phyloP scores from a whole-genome alignment of 2,329 filamentous ascomycete species.

The Lasiodiplodia gonubiensis region DNA sequence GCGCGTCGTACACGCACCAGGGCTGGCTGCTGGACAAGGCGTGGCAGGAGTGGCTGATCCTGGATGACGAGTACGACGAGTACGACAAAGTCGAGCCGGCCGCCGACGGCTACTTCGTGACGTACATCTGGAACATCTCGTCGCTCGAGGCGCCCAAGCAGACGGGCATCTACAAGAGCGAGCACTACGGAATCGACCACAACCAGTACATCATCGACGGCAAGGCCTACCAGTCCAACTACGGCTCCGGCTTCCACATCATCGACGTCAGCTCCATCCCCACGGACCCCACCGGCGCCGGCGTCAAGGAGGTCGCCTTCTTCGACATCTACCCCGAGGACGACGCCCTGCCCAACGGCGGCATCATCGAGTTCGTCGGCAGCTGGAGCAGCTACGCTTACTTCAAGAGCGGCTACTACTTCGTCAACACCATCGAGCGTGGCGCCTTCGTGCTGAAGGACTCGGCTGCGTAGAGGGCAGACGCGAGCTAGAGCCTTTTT shows the following conservation, averaged over 20 bases:
- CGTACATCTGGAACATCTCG: constrained; percentile 49
- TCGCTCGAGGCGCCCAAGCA: constrained; percentile 44
- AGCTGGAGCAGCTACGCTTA: constrained; percentile 51
- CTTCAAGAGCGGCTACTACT: constrained; percentile 48
- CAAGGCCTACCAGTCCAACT: constrained; percentile 52
- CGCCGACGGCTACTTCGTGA: constrained; percentile 43
- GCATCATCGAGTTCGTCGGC: constrained; percentile 51
- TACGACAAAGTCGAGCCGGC: constrained; percentile 45
- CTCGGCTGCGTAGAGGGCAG: neutral
- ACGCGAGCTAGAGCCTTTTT: neutral
- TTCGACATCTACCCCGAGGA: constrained; percentile 54
- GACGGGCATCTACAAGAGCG: constrained; percentile 50
- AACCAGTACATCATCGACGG: constrained; percentile 55
- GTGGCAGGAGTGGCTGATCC: constrained; percentile 44
- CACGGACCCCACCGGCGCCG: constrained; percentile 46
- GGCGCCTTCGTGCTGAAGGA: constrained; percentile 46
- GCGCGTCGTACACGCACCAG: constrained; percentile 65
- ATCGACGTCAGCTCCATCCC: constrained; percentile 51
- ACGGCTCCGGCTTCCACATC: constrained; percentile 50
- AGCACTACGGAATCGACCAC: constrained; percentile 51
- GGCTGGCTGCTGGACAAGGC: constrained; percentile 57
- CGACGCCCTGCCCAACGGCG: constrained; percentile 45
- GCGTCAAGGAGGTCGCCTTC: constrained; percentile 51
- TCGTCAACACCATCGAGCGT: constrained; percentile 50
- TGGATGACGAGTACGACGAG: constrained; percentile 49